A percentile compares a stretch with the other conserved stretches of the same genome.
Conservation (phyloP, 2,329 filamentous ascomycete species). For the Aspergillus cejpii region DNA sequence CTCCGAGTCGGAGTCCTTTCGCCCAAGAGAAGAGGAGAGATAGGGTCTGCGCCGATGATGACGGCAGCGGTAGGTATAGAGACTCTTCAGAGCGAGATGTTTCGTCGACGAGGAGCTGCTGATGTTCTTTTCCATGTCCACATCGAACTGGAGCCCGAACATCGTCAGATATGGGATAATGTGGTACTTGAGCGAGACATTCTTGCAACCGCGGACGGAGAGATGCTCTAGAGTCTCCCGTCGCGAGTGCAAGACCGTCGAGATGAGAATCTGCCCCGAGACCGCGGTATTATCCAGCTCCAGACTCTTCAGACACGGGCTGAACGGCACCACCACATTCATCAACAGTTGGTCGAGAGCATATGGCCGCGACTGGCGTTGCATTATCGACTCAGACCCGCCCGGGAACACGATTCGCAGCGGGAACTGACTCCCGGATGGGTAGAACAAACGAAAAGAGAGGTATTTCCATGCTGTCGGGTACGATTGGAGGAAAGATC, state of each 20-base stretch:
- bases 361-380: slow-evolving; percentile 51
- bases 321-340: slow-evolving; percentile 51
- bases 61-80: slow-evolving; percentile 58
- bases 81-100: slow-evolving; percentile 50
- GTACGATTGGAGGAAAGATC: slow-evolving; percentile 50
- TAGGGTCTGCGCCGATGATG: slow-evolving; percentile 56
- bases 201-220: slow-evolving; percentile 57
- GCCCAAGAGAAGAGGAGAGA: slow-evolving; percentile 49
- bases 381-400: slow-evolving; percentile 27
- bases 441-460: slow-evolving; percentile 50
- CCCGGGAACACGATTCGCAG: slow-evolving; percentile 31
- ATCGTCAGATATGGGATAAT: slow-evolving; percentile 53
- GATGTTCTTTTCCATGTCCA: slow-evolving; percentile 40
- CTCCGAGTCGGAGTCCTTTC: slow-evolving; percentile 54
- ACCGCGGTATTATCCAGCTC: slow-evolving; percentile 58
- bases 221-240: slow-evolving; percentile 53
- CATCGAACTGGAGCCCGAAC: slow-evolving; percentile 41
- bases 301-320: slow-evolving; percentile 50
- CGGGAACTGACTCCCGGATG: slow-evolving; percentile 31
- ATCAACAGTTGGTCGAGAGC: slow-evolving; percentile 53
- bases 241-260: slow-evolving; percentile 49
- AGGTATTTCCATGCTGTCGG: slow-evolving; percentile 56
- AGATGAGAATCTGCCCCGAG: slow-evolving; percentile 51
- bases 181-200: slow-evolving; percentile 59
- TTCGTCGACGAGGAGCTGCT: slow-evolving; percentile 30